Evolutionary conservation across 106 monocot genomes (phyloP).

Genomic region (Chionographis japonica): DNA sequence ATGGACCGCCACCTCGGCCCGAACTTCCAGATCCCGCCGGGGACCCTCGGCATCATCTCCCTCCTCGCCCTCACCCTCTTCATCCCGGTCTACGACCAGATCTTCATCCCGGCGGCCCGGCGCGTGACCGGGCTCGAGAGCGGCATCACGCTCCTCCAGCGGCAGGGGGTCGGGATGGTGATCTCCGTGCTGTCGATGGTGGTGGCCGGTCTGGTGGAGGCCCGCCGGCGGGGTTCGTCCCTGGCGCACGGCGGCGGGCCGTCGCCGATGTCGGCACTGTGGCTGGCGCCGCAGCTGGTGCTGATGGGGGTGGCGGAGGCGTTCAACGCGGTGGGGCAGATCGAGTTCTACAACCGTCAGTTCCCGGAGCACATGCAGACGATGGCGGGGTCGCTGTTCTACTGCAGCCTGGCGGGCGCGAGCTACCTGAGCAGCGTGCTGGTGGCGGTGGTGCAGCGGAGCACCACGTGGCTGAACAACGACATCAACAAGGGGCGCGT

Average conservation of each 20-base stretch:
- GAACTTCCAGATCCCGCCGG: slow-evolving; percentile 30
- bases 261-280: slow-evolving; percentile 30
- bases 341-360: slow-evolving; percentile 73
- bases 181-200: slow-evolving; percentile 34
- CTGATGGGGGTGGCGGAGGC: slow-evolving; percentile 60
- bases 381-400: slow-evolving; percentile 52
- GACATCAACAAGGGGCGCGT: slow-evolving; percentile 43
- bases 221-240: slow-evolving; percentile 11
- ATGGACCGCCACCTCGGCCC: slow-evolving; percentile 46
- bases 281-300: slow-evolving; percentile 58
- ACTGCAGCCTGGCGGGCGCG: slow-evolving; percentile 42
- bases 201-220: slow-evolving; percentile 31
- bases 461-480: slow-evolving; percentile 49
- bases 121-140: slow-evolving; percentile 14
- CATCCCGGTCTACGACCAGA: slow-evolving; percentile 52
- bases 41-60: slow-evolving; percentile 26
- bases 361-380: slow-evolving; percentile 79
- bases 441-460: slow-evolving; percentile 25
- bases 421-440: slow-evolving; percentile 49
- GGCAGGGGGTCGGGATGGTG: slow-evolving; percentile 28
- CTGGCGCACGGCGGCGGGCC: not conserved
- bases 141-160: slow-evolving; percentile 40
- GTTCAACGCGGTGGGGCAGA: slow-evolving; percentile 60
- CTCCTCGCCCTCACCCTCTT: slow-evolving; percentile 38
- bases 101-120: slow-evolving; percentile 21